Conservation (phyloP, 2,329 filamentous ascomycete species). For the Chrysoporthe austroafricana region DNA sequence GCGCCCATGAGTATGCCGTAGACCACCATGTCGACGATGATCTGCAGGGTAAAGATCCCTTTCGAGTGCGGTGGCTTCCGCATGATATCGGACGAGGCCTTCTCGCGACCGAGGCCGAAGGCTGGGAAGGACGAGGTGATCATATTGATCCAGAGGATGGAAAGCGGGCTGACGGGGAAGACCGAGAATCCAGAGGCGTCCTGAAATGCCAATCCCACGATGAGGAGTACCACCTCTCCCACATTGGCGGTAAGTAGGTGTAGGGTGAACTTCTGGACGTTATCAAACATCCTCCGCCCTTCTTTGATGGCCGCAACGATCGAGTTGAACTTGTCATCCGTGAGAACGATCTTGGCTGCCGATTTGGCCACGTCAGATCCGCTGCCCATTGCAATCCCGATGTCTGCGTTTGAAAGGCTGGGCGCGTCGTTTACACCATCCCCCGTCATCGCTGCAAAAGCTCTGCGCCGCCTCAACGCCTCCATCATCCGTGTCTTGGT, state of each 20-base stretch:
- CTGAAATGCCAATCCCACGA: conserved; percentile 82
- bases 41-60: conserved; percentile 78
- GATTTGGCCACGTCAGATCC: conserved; percentile 87
- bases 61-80: conserved; percentile 75
- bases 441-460: conserved; percentile 85
- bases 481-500: conserved; percentile 94
- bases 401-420: conserved; percentile 78
- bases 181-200: conserved; percentile 74
- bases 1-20: conserved; percentile 79
- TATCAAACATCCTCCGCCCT: conserved; percentile 83
- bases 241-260: conserved; percentile 82
- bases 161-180: conserved; percentile 82
- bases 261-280: conserved; percentile 86
- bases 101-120: conserved; percentile 83
- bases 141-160: conserved; percentile 96
- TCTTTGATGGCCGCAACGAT: conserved; percentile 84
- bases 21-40: conserved; percentile 78
- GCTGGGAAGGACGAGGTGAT: conserved; percentile 85
- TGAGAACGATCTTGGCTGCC: conserved; percentile 79
- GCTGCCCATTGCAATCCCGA: conserved; percentile 90
- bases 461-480: conserved; percentile 75
- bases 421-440: conserved; percentile 89
- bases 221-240: conserved; percentile 78
- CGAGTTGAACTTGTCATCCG: conserved; percentile 86
- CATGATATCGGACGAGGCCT: conserved; percentile 77